phyloP scores from a whole-genome alignment of 495 filamentous ascomycete species.

The Neurospora terricola region DNA sequence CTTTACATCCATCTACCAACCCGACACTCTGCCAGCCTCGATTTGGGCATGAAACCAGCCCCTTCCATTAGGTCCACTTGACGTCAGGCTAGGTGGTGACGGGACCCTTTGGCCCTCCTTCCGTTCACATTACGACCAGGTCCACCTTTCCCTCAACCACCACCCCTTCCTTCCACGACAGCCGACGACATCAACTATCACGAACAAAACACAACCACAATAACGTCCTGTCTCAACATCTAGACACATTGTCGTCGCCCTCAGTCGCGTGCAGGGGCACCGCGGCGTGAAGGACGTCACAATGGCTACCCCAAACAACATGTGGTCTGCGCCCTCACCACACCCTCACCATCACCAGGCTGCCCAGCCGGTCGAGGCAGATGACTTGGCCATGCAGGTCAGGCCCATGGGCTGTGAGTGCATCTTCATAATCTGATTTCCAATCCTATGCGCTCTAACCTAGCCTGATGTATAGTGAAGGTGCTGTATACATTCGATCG shows the following conservation, averaged over 20 bases:
- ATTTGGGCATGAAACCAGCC: constrained; percentile 22
- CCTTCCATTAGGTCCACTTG: constrained; percentile 17
- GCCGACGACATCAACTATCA: background rate
- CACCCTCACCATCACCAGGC: constrained; percentile 5
- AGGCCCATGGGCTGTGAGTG: constrained; percentile 44
- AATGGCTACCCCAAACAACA: constrained; percentile 17
- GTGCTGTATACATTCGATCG: constrained; percentile 95
- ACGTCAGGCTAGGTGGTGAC: constrained; percentile 5
- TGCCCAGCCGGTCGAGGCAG: constrained; percentile 36
- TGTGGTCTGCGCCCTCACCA: constrained; percentile 18
- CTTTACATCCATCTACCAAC: background rate
- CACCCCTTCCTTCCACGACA: background rate
- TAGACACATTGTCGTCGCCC: background rate
- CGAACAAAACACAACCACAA: background rate
- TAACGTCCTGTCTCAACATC: background rate
- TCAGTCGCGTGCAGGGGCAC: constrained; percentile 9
- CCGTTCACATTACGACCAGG: background rate
- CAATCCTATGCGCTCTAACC: constrained; percentile 12
- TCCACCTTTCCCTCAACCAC: constrained; percentile 1
- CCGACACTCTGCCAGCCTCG: constrained; percentile 12
- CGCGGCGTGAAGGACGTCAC: constrained; percentile 7
- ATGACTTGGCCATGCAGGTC: constrained; percentile 34
- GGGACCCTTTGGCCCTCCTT: constrained; percentile 2
- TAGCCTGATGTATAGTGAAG: constrained; percentile 53
- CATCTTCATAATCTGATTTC: background rate